These are phyloP conservation scores for Cercospora citrullina DNA, from an alignment of 2,329 filamentous ascomycete genomes.

Conservation along the genomic window DNA sequence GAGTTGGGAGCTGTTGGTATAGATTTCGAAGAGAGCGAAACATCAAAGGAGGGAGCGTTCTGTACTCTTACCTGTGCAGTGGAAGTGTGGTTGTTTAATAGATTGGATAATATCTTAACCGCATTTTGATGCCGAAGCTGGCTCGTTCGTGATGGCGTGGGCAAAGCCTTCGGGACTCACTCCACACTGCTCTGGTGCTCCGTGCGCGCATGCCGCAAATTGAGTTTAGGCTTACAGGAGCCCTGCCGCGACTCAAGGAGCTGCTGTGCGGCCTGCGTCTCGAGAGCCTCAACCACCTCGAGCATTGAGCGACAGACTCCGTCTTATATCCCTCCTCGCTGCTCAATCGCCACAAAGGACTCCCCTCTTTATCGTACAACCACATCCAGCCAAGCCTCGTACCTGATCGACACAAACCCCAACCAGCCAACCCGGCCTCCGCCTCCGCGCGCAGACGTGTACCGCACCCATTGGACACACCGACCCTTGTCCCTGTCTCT, in stretches of 20 bases:
- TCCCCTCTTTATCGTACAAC: neutral
- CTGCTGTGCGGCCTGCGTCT: neutral
- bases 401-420: neutral
- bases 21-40: neutral
- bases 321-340: neutral
- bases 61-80: neutral
- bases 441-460: conserved; percentile 12
- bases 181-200: neutral
- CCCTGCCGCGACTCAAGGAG: neutral
- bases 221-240: neutral
- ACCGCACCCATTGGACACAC: conserved; percentile 16
- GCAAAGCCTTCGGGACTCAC: neutral
- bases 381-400: neutral
- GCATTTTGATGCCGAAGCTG: conserved; percentile 16
- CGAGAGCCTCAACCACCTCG: neutral
- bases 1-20: neutral
- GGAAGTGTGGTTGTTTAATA: neutral
- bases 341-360: neutral
- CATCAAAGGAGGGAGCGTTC: neutral
- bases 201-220: neutral
- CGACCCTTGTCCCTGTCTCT: neutral
- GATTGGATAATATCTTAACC: conserved; percentile 22
- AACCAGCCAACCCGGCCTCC: neutral
- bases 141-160: neutral
- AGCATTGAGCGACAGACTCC: neutral